A percentile compares a stretch with the other conserved stretches of the same genome.
These are phyloP conservation scores for Cyberlindnera japonica DNA, from an alignment of 805 yeast genomes.

Conservation along the genomic window DNA sequence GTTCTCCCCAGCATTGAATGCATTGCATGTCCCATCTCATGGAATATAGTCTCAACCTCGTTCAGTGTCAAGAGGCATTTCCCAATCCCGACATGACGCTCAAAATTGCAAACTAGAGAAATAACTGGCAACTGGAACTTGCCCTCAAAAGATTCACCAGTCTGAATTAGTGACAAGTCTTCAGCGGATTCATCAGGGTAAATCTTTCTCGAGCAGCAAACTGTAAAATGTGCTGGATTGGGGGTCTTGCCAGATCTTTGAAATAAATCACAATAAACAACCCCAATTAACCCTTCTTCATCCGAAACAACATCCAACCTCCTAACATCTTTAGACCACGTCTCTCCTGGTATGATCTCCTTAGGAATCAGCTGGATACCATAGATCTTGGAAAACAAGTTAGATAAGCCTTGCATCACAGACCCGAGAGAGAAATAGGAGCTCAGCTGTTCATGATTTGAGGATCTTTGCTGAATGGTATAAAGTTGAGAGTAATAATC, in stretches of 20 bases:
- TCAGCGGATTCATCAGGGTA: slow-evolving; percentile 48
- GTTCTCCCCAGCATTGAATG: slow-evolving; percentile 97
- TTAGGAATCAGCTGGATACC: slow-evolving; percentile 74
- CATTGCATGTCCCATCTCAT: slow-evolving; percentile 99
- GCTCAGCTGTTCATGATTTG: slow-evolving; percentile 47
- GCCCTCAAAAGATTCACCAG: slow-evolving; percentile 38
- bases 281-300: slow-evolving; percentile 62
- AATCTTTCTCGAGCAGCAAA: slow-evolving; percentile 85
- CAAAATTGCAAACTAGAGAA: slow-evolving; percentile 82
- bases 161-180: slow-evolving; percentile 34
- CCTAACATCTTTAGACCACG: slow-evolving; percentile 86
- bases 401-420: slow-evolving; percentile 77
- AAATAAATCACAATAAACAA: slow-evolving; percentile 84
- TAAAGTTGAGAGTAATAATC: slow-evolving; percentile 52
- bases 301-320: slow-evolving; percentile 73
- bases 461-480: slow-evolving; percentile 31
- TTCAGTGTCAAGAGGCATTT: slow-evolving; percentile 61
- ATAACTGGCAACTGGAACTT: slow-evolving; percentile 83
- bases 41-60: slow-evolving; percentile 92
- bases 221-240: slow-evolving; percentile 93
- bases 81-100: slow-evolving; percentile 35
- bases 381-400: slow-evolving; percentile 65
- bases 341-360: slow-evolving; percentile 63
- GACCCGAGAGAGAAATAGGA: slow-evolving; percentile 81
- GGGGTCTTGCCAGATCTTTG: slow-evolving; percentile 71